Evolutionary conservation across 164 flowering plant genomes (phyloP), one percentile per base, ranked within the genome.

Genomic region (Saururus chinensis): DNA sequence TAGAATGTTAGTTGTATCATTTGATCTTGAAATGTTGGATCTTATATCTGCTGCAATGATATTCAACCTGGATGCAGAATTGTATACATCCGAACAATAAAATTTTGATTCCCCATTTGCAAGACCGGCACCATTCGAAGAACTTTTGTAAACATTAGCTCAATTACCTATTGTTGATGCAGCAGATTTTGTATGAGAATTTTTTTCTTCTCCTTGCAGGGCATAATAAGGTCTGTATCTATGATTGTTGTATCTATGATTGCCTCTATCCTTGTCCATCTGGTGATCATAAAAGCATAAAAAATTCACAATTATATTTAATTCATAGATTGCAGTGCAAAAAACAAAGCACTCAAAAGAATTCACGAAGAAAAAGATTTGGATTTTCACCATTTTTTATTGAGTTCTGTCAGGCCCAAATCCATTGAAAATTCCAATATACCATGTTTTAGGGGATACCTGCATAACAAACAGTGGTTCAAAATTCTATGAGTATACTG

Each of bases 351-450:
- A 20, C 24, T 30, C 19, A 56, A 20, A 13, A 45, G 19, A 64
- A 20, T 6, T 21, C 14, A 45, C 17, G 14, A 45, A 30, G 37
- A 30, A 21, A n/a, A n/a, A 19, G 49, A 26, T 82, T 53, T 55
- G 21, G 4, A 23, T 55, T 26, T 9, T 55, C 13, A 93, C 99
- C 99, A 93, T 93, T 72, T 81, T 88, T 66, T 87, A 81, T 68
- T 90, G 99, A 51, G 99, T 88, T 72, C 96, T 84, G 55, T 60
- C 70, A 57, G 83, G 71, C 62, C 99, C 99, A 64, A 88, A 68
- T 63, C 97, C 96, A 75, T 93, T 90, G 75, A 90, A 93, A 59
- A 93, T 64, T 24, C 97, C 99, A 67, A 86, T 19, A 71, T 88
- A 93, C 87, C 83, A 84, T 24, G 71, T 80, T 64, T 97, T 96